These are phyloP conservation scores for Pseudogymnoascus sp. DNA, from an alignment of 2,329 filamentous ascomycete species.

Conservation along the genomic window DNA sequence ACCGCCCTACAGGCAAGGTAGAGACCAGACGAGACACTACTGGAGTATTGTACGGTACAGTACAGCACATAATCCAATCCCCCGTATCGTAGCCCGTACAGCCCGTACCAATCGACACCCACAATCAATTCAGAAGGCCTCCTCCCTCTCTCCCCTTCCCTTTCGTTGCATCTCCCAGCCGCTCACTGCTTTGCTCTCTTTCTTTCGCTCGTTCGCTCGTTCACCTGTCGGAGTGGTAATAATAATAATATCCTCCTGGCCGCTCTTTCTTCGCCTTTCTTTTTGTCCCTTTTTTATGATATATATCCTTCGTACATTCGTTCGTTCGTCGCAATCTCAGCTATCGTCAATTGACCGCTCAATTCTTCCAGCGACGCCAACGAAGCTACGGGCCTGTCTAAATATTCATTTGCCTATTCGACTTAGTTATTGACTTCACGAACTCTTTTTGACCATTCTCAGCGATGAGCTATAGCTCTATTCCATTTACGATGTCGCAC, in stretches of 20 bases:
- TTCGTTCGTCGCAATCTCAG: not conserved
- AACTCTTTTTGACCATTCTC: not conserved
- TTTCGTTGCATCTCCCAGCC: conserved; percentile 8
- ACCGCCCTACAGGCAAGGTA: not conserved
- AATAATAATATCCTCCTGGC: conserved; percentile 10
- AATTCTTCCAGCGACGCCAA: not conserved
- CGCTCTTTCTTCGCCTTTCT: conserved; percentile 6
- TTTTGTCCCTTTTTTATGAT: conserved; percentile 8
- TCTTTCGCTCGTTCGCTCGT: conserved; percentile 4
- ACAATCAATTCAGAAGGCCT: not conserved
- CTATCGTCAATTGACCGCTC: not conserved
- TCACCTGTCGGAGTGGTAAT: conserved; percentile 1
- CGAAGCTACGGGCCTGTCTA: not conserved
- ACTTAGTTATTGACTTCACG: not conserved
- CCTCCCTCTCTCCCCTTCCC: not conserved
- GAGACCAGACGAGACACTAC: not conserved
- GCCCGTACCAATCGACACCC: not conserved
- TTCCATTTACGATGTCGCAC: conserved; percentile 5
- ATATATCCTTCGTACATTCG: not conserved
- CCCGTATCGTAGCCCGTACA: not conserved
- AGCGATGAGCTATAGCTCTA: not conserved
- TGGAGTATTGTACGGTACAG: not conserved
- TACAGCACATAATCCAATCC: not conserved
- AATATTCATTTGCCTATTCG: conserved; percentile 1
- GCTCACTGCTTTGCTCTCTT: conserved; percentile 1